Evolutionary conservation across 192 early-diverging fungal species (phyloP), one percentile per base, ranked within the genome.

Genomic region (Cladochytrium replicatum): DNA sequence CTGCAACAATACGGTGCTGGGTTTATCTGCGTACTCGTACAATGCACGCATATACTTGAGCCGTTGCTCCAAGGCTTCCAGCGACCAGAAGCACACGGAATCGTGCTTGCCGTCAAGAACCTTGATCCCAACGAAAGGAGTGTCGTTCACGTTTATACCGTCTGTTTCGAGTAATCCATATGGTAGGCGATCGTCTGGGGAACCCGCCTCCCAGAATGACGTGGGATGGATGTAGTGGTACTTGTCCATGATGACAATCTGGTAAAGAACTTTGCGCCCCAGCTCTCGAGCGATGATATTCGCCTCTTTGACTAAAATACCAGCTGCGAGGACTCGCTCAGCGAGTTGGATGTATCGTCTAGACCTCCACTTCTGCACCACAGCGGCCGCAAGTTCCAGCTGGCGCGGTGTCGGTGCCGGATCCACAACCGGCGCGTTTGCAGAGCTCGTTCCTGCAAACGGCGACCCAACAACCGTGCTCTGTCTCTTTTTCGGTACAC

Each of bases 261-360:
- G 89, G 65, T 88, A 96, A 2, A 85, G 57, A 2, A 87, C 84
- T 26, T 85, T 64, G 34, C 85, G 89, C 4, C 63, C 67, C n/a
- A 93, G 66, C 58, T 96, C 92, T 41, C 79, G 76, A 54, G 83
- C 72, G 25, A 89, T 89, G 9, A 94, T 74, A 50, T 93, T 96
- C 32, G 89, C 92, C 54, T 94, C 87, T 59, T 94, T 93, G 38
- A 96, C 55, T 22, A 82, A 56, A 17, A 41, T 39, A 7, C 41
- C 44, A 6, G 15, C 29, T 29, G 31, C 23, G 15, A 49, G 21
- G 21, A 66, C 51, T 46, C 52, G 17, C 42, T 64, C 40, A 4
- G 59, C 49, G 9, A 69, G 29, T 29, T 43, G 15, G 21, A 69
- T 55, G 32, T 52, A 69, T 9, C 48, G 49, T 32, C 67, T 25